Percentiles rank a stretch among this genome's conserved stretches.
phyloP scores from a whole-genome alignment of 371 early-diverging fungal species.

The Mortierella sp. region DNA sequence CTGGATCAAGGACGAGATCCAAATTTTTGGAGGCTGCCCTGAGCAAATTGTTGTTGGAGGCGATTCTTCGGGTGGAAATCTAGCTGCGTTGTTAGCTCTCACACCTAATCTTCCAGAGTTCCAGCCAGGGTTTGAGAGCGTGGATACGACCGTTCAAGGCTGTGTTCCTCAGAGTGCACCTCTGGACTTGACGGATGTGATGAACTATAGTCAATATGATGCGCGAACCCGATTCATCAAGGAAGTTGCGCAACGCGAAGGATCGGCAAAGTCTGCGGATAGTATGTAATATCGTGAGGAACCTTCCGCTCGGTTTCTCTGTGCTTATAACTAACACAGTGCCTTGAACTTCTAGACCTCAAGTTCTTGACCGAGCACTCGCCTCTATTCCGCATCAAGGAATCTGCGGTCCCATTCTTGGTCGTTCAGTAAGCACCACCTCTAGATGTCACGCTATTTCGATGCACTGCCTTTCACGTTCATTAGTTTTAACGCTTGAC shows the following conservation, averaged over 20 bases:
- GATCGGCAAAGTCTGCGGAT: slow-evolving; percentile 27
- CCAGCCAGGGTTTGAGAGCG: slow-evolving; percentile 77
- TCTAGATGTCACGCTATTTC: neutral
- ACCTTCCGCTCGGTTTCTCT: neutral
- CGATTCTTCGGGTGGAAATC: slow-evolving; percentile 77
- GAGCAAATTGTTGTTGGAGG: slow-evolving; percentile 73
- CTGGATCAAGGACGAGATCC: slow-evolving; percentile 73
- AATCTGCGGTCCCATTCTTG: slow-evolving; percentile 45
- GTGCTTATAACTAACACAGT: neutral
- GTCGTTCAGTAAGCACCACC: slow-evolving; percentile 41
- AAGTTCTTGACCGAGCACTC: slow-evolving; percentile 61
- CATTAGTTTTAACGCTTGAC: no score
- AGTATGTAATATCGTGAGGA: slow-evolving; percentile 15
- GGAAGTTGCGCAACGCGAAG: slow-evolving; percentile 49
- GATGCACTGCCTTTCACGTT: neutral
- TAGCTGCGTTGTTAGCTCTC: slow-evolving; percentile 72
- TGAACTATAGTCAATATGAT: slow-evolving; percentile 21
- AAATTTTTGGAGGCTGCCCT: slow-evolving; percentile 76
- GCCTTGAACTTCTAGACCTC: slow-evolving; percentile 26
- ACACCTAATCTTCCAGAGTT: slow-evolving; percentile 69
- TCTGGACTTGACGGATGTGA: slow-evolving; percentile 55
- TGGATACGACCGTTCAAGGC: slow-evolving; percentile 74
- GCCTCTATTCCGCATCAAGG: slow-evolving; percentile 49
- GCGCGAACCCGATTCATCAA: slow-evolving; percentile 51
- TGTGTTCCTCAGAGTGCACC: slow-evolving; percentile 61